These are phyloP conservation scores for Actinomucor elegans DNA, from an alignment of 371 early-diverging fungal species.

Conservation along the genomic window DNA sequence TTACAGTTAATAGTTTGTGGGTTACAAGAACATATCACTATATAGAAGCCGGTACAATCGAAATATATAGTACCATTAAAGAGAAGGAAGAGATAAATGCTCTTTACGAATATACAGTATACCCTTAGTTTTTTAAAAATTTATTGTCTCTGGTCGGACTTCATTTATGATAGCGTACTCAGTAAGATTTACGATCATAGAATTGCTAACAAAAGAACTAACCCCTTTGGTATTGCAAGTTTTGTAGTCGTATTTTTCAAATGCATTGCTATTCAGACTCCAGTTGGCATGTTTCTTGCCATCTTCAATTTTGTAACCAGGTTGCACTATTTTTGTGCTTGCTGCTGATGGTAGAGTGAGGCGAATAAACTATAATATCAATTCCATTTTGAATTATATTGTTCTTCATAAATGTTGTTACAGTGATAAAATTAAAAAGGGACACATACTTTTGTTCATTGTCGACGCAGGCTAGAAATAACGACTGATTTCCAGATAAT, in stretches of 20 bases:
- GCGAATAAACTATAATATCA: neutral
- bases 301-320: neutral
- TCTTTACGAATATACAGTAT: too few species aligned
- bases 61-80: too few species aligned
- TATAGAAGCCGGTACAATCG: too few species aligned
- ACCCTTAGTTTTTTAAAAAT: too few species aligned
- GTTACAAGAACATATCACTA: too few species aligned
- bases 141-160: too few species aligned
- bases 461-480: neutral
- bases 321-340: slow-evolving; percentile 5
- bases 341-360: slow-evolving; percentile 1
- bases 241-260: slow-evolving; percentile 5
- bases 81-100: too few species aligned
- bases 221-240: too few species aligned
- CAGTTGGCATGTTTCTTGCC: slow-evolving; percentile 13
- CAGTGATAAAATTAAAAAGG: neutral
- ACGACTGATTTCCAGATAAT: neutral
- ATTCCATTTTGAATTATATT: slow-evolving; percentile 3
- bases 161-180: too few species aligned
- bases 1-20: too few species aligned
- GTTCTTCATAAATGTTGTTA: neutral
- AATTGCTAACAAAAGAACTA: too few species aligned
- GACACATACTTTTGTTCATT: neutral
- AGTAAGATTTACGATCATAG: too few species aligned
- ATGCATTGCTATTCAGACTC: slow-evolving; percentile 2